Conservation (phyloP, 345 rosid genomes). For the Ceriops tagal region DNA sequence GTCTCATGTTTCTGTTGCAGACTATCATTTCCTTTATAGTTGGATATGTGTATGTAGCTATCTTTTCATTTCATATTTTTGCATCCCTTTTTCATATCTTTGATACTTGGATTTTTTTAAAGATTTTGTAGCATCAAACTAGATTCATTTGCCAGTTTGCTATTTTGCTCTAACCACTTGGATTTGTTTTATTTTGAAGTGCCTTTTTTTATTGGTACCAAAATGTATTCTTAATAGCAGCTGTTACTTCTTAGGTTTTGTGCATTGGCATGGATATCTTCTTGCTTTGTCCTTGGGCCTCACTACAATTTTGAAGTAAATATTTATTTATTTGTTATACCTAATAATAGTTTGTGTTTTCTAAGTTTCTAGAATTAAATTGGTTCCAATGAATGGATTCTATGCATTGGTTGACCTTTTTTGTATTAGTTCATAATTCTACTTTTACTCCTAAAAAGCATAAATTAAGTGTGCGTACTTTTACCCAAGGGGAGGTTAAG, state of each 20-base stretch:
- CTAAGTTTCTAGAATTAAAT: neutral
- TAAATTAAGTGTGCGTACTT: neutral
- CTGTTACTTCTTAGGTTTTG: conserved; percentile 51
- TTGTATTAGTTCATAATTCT: neutral
- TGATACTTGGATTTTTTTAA: neutral
- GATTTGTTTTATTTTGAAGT: neutral
- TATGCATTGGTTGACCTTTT: neutral
- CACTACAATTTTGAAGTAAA: conserved; percentile 68
- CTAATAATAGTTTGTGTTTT: neutral
- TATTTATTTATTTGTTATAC: conserved; percentile 4
- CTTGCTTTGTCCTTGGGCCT: conserved; percentile 74
- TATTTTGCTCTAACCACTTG: neutral
- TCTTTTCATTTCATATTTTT: neutral
- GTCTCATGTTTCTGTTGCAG: too few relatives aligned
- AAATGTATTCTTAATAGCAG: conserved; percentile 4
- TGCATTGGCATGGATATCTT: conserved; percentile 51
- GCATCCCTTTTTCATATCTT: neutral
- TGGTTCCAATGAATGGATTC: neutral
- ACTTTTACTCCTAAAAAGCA: neutral
- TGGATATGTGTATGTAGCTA: neutral
- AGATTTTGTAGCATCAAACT: neutral
- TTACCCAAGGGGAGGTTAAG: neutral
- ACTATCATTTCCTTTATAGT: too few relatives aligned
- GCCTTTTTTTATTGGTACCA: neutral
- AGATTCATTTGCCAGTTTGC: neutral